Percentiles rank a stretch among this genome's conserved stretches.
These are phyloP conservation scores for Hyaloscypha variabilis DNA, from an alignment of 495 filamentous ascomycete genomes.

Conservation along the genomic window DNA sequence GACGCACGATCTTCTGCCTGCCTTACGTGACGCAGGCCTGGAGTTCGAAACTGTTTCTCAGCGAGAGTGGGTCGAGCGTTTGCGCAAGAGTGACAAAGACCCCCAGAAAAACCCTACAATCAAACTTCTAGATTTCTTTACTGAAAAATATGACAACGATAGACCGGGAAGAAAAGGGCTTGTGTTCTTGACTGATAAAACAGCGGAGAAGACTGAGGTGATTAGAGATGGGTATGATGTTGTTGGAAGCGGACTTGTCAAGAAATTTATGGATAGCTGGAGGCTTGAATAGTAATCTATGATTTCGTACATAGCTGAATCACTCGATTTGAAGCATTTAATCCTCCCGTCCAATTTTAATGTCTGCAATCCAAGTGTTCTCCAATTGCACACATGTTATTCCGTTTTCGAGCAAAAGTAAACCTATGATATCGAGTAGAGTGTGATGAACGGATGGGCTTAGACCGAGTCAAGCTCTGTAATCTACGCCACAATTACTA, in stretches of 20 bases:
- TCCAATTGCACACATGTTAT: too few species aligned
- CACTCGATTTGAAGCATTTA: too few species aligned
- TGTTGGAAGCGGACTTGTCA: conserved; percentile 32
- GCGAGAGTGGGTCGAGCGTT: conserved; percentile 41
- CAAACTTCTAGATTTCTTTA: conserved; percentile 46
- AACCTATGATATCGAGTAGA: too few species aligned
- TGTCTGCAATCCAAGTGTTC: too few species aligned
- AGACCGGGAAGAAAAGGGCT: conserved; percentile 12
- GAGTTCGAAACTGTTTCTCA: conserved; percentile 44
- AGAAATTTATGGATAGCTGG: conserved; percentile 35
- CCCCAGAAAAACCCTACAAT: conserved; percentile 41
- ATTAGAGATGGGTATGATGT: conserved; percentile 30
- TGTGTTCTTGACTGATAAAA: conserved; percentile 24
- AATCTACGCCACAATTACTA: too few species aligned
- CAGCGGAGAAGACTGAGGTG: conserved; percentile 26
- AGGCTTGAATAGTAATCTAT: conserved; percentile 1
- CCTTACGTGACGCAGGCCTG: conserved; percentile 35
- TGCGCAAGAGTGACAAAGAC: conserved; percentile 39
- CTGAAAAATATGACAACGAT: conserved; percentile 40
- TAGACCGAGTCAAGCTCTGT: too few species aligned
- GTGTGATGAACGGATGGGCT: too few species aligned
- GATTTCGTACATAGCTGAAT: too few species aligned
- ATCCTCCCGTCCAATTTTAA: too few species aligned
- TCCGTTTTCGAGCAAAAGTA: too few species aligned
- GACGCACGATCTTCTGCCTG: conserved; percentile 45